Conservation (phyloP, 352 stramenopile species). For the Phytophthora gonapodyides region DNA sequence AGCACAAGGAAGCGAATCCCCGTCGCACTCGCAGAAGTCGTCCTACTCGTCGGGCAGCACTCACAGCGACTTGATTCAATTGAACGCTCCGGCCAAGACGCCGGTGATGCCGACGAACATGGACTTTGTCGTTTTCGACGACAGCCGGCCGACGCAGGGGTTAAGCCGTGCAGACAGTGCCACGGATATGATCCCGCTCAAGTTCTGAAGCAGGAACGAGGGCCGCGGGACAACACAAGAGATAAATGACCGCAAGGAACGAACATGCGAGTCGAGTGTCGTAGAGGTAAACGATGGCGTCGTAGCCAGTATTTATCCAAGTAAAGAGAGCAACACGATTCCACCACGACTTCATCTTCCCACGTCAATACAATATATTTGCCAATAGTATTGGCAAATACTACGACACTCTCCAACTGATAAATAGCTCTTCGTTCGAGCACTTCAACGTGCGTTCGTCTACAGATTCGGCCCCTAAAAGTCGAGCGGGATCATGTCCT, state of each 20-base stretch:
- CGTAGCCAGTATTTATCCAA: conserved; percentile 26
- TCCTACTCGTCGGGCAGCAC: conserved; percentile 28
- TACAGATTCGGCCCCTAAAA: conserved; percentile 24
- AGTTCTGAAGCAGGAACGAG: conserved; percentile 34
- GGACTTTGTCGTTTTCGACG: conserved; percentile 57
- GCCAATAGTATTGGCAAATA: conserved; percentile 4
- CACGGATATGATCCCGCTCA: conserved; percentile 64
- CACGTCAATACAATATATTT: no score
- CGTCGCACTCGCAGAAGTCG: conserved; percentile 22
- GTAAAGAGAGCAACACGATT: conserved; percentile 18
- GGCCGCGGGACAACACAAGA: no score
- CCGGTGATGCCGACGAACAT: conserved; percentile 16
- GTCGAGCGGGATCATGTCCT: conserved; percentile 48
- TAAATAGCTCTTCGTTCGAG: conserved; percentile 50
- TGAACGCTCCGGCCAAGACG: conserved; percentile 8
- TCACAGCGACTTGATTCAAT: conserved; percentile 29
- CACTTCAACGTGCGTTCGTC: conserved; percentile 30
- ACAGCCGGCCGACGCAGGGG: conserved; percentile 20
- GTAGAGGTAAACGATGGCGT: conserved; percentile 13
- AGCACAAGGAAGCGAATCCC: conserved; percentile 15
- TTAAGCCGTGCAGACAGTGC: conserved; percentile 29
- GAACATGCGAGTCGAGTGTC: neutral
- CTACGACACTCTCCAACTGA: conserved; percentile 32
- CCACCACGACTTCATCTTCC: neutral
- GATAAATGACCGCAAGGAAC: neutral